These are phyloP conservation scores for Daedalea quercina DNA, from an alignment of 768 basidiomycete species.

Conservation along the genomic window DNA sequence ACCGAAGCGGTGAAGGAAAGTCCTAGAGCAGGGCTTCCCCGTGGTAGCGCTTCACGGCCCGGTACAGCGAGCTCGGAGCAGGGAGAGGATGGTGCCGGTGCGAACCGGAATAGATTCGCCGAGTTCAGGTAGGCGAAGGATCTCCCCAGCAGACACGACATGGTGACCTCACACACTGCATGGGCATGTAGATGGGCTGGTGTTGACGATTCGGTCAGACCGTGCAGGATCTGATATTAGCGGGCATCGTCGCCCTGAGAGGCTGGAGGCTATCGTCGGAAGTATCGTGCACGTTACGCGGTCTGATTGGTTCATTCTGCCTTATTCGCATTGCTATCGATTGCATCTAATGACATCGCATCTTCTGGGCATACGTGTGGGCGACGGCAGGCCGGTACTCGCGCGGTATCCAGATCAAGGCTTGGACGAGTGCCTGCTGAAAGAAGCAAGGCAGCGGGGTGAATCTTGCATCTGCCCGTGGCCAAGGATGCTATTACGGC, in stretches of 20 bases:
- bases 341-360: slow-evolving; percentile 7
- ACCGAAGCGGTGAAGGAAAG: slow-evolving; percentile 12
- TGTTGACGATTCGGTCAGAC: slow-evolving; percentile 1
- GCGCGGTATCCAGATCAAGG: neutral
- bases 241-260: neutral
- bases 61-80: slow-evolving; percentile 7
- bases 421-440: neutral
- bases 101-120: slow-evolving; percentile 14
- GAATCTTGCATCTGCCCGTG: neutral
- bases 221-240: slow-evolving; percentile 5
- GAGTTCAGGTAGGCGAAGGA: slow-evolving; percentile 20
- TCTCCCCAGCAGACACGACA: neutral
- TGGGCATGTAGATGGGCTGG: slow-evolving; percentile 5
- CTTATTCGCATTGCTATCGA: slow-evolving; percentile 6
- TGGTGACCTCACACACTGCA: slow-evolving; percentile 13
- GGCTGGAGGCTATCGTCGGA: slow-evolving; percentile 2
- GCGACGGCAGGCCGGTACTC: neutral
- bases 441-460: neutral
- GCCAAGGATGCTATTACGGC: slow-evolving; percentile 8
- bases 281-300: slow-evolving; percentile 1
- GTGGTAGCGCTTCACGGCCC: slow-evolving; percentile 14
- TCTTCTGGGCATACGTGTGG: slow-evolving; percentile 3
- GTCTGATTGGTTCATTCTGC: slow-evolving; percentile 2
- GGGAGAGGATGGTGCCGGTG: slow-evolving; percentile 1
- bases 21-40: slow-evolving; percentile 5